phyloP scores from a whole-genome alignment of 176 grass and related monocot species.

The Bothriochloa decipiens region DNA sequence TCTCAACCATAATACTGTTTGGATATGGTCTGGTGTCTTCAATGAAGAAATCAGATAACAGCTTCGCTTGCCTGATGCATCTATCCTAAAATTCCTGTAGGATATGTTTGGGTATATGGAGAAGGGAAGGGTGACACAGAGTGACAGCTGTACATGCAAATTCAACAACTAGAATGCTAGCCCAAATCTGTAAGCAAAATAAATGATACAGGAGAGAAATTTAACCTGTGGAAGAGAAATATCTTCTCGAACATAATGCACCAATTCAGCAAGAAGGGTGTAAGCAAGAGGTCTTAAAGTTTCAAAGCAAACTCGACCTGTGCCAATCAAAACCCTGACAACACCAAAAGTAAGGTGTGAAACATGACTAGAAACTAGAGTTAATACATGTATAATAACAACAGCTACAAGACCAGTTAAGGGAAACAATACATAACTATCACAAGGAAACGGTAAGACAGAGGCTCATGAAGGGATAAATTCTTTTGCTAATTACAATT shows the following conservation, averaged over 20 bases:
- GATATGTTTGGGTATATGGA: not conserved
- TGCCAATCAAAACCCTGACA: conserved; percentile 91
- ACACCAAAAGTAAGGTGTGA: conserved; percentile 45
- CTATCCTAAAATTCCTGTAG: not conserved
- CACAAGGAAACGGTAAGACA: not conserved
- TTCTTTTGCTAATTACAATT: not conserved
- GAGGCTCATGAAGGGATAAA: not conserved
- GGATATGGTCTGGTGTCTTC: not conserved
- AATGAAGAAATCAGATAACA: conserved; percentile 26
- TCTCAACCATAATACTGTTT: conserved; percentile 4
- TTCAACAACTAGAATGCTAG: not conserved
- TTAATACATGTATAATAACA: conserved; percentile 11
- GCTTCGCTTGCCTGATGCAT: not conserved
- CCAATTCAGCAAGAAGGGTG: conserved; percentile 95
- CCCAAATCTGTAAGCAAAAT: conserved; percentile 11
- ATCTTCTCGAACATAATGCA: conserved; percentile 96
- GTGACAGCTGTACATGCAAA: conserved; percentile 8
- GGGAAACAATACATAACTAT: conserved; percentile 21
- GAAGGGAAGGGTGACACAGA: not conserved
- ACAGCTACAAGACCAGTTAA: conserved; percentile 14
- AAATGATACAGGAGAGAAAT: conserved; percentile 45
- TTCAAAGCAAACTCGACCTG: conserved; percentile 93
- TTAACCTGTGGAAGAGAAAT: conserved; percentile 65
- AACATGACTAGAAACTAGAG: conserved; percentile 24
- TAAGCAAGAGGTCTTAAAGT: conserved; percentile 94